These are phyloP conservation scores for Logfia minima DNA, from an alignment of 129 eudicot species.

Conservation along the genomic window DNA sequence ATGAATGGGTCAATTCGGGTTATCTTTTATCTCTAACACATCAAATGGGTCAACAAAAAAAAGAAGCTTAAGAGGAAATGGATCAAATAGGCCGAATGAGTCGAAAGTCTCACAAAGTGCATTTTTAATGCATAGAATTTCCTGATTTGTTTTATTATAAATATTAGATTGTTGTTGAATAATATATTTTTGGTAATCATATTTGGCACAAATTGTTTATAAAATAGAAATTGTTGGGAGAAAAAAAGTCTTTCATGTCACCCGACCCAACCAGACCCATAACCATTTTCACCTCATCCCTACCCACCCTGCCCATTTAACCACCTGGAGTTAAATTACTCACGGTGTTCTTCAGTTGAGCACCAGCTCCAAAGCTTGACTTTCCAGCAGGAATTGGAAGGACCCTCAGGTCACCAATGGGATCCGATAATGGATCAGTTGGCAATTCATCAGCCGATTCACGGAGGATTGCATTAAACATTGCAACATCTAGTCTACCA, in stretches of 20 bases:
- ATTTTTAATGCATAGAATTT: background rate
- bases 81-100: background rate
- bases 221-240: background rate
- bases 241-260: background rate
- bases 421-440: slow-evolving; percentile 91
- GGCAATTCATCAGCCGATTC: slow-evolving; percentile 91
- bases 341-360: slow-evolving; percentile 86
- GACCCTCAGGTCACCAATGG: slow-evolving; percentile 65
- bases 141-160: background rate
- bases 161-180: background rate
- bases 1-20: background rate
- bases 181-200: background rate
- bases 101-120: background rate
- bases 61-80: background rate
- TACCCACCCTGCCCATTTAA: background rate
- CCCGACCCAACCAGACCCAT: background rate
- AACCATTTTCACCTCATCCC: background rate
- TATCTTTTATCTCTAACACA: background rate
- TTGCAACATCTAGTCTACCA: slow-evolving; percentile 85
- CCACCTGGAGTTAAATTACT: slow-evolving; percentile 30
- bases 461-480: slow-evolving; percentile 95
- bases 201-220: background rate
- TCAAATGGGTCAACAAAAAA: background rate
- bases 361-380: slow-evolving; percentile 94
- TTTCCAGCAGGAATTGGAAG: slow-evolving; percentile 85